Evolutionary conservation across 176 grass and related monocot species (phyloP), one percentile per base, ranked within the genome.

Genomic region (Avena sativa): DNA sequence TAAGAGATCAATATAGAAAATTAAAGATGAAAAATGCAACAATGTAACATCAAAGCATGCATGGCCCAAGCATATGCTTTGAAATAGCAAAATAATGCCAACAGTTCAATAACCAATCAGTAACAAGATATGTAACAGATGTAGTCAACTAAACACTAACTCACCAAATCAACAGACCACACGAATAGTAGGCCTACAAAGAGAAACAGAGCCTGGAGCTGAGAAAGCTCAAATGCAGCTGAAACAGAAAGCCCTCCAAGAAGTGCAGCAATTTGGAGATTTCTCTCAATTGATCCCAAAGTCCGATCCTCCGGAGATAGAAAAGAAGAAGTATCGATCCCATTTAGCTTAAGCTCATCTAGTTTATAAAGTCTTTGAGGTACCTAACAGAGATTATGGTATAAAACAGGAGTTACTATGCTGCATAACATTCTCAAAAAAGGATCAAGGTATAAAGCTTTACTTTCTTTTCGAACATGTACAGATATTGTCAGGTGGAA

Each of bases 111-210:
- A 55, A 59, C 36, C 12, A 58, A 21, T 71, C 50, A 26, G 16
- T 28, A 16, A 84, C n/a, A 84, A 38, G 17, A 65, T 14, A 73
- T 14, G 66, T 52, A 88, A 49, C 9, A 44, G 9, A 49, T 50
- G 7, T 60, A 57, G 3, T 65, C 52, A 43, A 83, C 34, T 62
- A 84, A 84, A 53, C 47, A 76, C 20, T 55, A 86, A 93, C 95
- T 98, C 69, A 94, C 96, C 89, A 92, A 92, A 87, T 98, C 96
- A 26, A 95, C 78, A 64, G 93, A 91, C 93, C 96, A 93, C 26
- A 94, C 58, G 62, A 93, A 98, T 38, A 98, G 79, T 52, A 95
- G 70, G 15, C 86, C 91, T 25, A 98, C n/a, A 70, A 93, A 62
- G 34, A 92, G 9, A 69, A 89, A 95, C 30, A 98, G 61, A 47